phyloP scores from a whole-genome alignment of 768 basidiomycete genomes.

The Nevesoporus exiguus region DNA sequence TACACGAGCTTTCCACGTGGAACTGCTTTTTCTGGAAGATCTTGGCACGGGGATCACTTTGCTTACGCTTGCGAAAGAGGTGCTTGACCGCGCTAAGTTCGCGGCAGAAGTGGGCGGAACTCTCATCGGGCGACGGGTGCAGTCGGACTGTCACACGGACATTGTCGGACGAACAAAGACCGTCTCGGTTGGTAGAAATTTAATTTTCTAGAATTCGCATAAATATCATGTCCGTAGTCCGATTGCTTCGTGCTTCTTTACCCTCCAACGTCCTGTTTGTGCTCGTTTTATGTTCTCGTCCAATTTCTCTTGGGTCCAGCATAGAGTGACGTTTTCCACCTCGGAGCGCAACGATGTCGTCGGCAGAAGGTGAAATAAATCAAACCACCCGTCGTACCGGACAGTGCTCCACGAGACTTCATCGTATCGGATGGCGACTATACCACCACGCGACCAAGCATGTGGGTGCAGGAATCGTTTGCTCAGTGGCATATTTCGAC shows the following conservation, averaged over 20 bases:
- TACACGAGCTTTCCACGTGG: too few relatives aligned
- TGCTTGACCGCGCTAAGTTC: background rate
- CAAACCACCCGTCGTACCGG: background rate
- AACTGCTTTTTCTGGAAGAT: too few relatives aligned
- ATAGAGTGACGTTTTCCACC: background rate
- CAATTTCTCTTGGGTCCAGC: background rate
- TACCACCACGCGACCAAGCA: conserved; percentile 58
- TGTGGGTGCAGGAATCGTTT: conserved; percentile 81
- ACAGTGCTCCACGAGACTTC: conserved; percentile 22
- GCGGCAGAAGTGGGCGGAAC: too few relatives aligned
- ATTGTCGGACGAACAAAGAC: background rate
- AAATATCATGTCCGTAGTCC: background rate
- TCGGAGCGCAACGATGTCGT: conserved; percentile 14
- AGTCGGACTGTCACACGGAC: background rate
- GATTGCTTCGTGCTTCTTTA: background rate
- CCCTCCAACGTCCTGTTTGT: too few relatives aligned
- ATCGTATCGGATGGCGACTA: conserved; percentile 28
- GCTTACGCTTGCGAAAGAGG: background rate
- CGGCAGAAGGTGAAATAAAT: conserved; percentile 2
- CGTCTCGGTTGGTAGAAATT: background rate
- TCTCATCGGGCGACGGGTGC: background rate
- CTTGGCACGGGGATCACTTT: background rate
- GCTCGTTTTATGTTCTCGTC: conserved; percentile 1
- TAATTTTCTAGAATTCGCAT: background rate
- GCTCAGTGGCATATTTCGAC: conserved; percentile 86